Evolutionary conservation across 2,329 filamentous ascomycete genomes (phyloP).

Genomic region (Periconia macrospinosa): DNA sequence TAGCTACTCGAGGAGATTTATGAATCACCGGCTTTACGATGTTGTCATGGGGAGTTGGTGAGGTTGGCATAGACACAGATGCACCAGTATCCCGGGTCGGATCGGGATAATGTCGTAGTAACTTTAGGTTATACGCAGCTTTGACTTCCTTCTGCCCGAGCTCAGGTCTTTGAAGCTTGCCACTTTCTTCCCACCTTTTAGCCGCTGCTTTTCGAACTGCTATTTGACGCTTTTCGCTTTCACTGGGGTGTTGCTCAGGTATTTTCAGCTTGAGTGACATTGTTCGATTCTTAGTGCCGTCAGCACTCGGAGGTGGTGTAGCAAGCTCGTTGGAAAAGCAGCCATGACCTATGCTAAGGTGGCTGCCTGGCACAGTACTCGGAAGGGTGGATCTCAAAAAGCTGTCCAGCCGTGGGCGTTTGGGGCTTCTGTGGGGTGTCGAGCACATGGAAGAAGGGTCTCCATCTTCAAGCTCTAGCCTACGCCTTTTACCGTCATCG

Average conservation of each 20-base stretch:
- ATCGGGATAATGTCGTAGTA: constrained; percentile 25
- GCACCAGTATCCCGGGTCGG: neutral
- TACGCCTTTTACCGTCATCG: neutral
- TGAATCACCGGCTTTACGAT: constrained; percentile 20
- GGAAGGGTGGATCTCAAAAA: neutral
- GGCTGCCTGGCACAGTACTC: neutral
- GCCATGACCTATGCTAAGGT: neutral
- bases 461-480: neutral
- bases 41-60: constrained; percentile 1
- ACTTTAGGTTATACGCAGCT: constrained; percentile 22
- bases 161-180: constrained; percentile 17
- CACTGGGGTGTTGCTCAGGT: constrained; percentile 6
- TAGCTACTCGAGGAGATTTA: constrained; percentile 18
- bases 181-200: constrained; percentile 12
- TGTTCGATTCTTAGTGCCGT: neutral
- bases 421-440: neutral
- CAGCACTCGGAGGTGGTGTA: constrained; percentile 15
- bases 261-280: constrained; percentile 19
- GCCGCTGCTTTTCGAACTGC: constrained; percentile 18
- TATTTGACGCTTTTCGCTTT: constrained; percentile 11
- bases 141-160: constrained; percentile 18
- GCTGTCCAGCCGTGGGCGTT: neutral
- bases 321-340: neutral
- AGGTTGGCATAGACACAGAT: neutral
- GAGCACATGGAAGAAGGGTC: neutral